These are phyloP conservation scores for Apiospora hydei DNA, from an alignment of 2,329 filamentous ascomycete genomes.

Conservation along the genomic window DNA sequence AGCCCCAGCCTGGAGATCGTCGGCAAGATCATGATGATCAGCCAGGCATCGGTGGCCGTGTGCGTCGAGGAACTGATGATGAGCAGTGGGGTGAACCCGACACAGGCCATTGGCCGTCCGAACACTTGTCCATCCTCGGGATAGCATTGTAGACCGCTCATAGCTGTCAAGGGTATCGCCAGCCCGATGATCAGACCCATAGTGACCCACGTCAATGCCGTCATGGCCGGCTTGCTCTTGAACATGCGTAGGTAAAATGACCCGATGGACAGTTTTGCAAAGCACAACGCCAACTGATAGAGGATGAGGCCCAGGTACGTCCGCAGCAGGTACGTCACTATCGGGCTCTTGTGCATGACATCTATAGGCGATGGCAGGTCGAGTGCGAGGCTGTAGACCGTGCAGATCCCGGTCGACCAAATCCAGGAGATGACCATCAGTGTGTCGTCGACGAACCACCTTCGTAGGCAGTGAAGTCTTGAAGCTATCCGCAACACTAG, in stretches of 20 bases:
- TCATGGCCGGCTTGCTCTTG: neutral
- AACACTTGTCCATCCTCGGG: neutral
- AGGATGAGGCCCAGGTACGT: conserved; percentile 5
- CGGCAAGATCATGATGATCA: conserved; percentile 20
- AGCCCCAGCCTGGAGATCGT: conserved; percentile 16
- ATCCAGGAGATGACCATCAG: conserved; percentile 22
- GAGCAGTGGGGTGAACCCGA: conserved; percentile 16
- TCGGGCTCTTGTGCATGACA: neutral
- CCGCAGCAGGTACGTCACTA: conserved; percentile 6
- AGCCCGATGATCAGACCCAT: neutral
- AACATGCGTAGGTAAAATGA: conserved; percentile 21
- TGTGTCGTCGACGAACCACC: conserved; percentile 24
- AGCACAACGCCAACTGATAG: conserved; percentile 21
- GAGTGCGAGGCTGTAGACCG: conserved; percentile 15
- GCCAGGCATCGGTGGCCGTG: conserved; percentile 16
- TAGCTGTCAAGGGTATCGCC: conserved; percentile 15
- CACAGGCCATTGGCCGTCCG: conserved; percentile 11
- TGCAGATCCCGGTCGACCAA: conserved; percentile 8
- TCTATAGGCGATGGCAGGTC: neutral
- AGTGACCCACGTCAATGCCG: conserved; percentile 17
- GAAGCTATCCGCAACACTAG: conserved; percentile 3
- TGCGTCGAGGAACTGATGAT: conserved; percentile 17
- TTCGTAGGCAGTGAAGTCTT: conserved; percentile 10
- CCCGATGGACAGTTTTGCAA: conserved; percentile 15
- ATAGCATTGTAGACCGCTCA: conserved; percentile 12